phyloP scores from a whole-genome alignment of 495 filamentous ascomycete species.

The Penicillium salamii region DNA sequence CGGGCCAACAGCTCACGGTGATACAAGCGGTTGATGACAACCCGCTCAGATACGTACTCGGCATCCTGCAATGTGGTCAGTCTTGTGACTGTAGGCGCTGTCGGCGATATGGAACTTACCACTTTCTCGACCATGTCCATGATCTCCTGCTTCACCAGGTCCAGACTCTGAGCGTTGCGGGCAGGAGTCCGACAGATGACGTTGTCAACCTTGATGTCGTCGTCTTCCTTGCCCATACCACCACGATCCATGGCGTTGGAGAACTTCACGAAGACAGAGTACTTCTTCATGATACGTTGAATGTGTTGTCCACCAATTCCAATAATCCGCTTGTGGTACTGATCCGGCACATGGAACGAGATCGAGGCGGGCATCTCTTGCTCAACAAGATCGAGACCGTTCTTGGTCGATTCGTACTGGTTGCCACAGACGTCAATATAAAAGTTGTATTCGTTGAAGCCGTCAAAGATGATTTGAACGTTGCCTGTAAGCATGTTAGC shows the following conservation, averaged over 20 bases:
- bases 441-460: constrained; percentile 99
- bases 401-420: constrained; percentile 87
- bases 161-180: constrained; percentile 92
- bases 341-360: constrained; percentile 98
- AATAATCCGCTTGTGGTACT: constrained; percentile 99
- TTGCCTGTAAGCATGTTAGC: constrained; percentile 55
- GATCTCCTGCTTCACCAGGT: constrained; percentile 97
- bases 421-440: constrained; percentile 95
- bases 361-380: constrained; percentile 99
- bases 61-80: constrained; percentile 61
- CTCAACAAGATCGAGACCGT: constrained; percentile 87
- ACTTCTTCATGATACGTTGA: constrained; percentile 99
- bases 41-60: constrained; percentile 89
- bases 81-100: background rate
- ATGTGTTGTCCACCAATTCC: constrained; percentile 98
- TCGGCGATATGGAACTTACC: constrained; percentile 42
- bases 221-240: constrained; percentile 89
- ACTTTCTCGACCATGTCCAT: constrained; percentile 99
- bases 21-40: constrained; percentile 90
- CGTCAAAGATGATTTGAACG: constrained; percentile 98
- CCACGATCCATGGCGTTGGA: constrained; percentile 99
- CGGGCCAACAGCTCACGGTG: constrained; percentile 89
- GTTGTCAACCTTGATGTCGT: constrained; percentile 98
- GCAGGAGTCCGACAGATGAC: constrained; percentile 97
- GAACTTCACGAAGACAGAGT: constrained; percentile 99